Evolutionary conservation across 805 yeast genomes (phyloP).

Genomic region (Allodekkera sacchari): DNA sequence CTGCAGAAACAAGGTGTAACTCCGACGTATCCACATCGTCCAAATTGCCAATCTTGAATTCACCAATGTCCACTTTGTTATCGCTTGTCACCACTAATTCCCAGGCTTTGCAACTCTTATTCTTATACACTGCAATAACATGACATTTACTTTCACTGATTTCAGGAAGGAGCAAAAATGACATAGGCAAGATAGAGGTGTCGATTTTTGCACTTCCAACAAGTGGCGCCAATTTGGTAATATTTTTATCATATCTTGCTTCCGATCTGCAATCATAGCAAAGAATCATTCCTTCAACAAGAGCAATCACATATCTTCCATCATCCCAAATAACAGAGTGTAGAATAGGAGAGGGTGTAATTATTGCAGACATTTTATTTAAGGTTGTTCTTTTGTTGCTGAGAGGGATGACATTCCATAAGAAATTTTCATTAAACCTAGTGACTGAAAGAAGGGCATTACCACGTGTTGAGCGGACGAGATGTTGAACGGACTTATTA

Average conservation of each 20-base stretch:
- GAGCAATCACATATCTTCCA: conserved; percentile 38
- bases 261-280: conserved; percentile 53
- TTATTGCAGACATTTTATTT: conserved; percentile 26
- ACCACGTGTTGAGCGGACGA: conserved; percentile 64
- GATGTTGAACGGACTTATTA: conserved; percentile 62
- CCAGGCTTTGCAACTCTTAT: conserved; percentile 34
- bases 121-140: conserved; percentile 42
- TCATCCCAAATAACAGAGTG: conserved; percentile 41
- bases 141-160: conserved; percentile 24
- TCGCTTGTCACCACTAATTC: conserved; percentile 18
- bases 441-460: conserved; percentile 49
- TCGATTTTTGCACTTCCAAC: conserved; percentile 7
- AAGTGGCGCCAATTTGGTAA: conserved; percentile 20
- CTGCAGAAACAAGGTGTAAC: conserved; percentile 30
- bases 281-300: conserved; percentile 36
- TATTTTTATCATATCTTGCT: conserved; percentile 8
- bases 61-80: conserved; percentile 22
- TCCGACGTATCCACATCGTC: conserved; percentile 29
- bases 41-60: conserved; percentile 20
- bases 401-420: conserved; percentile 45
- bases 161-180: conserved; percentile 32
- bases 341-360: conserved; percentile 38
- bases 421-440: conserved; percentile 51
- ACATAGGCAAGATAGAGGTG: conserved; percentile 11
- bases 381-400: conserved; percentile 20